These are phyloP conservation scores for Solanum hybrid DNA, from an alignment of 305 asterid species.

Conservation along the genomic window DNA sequence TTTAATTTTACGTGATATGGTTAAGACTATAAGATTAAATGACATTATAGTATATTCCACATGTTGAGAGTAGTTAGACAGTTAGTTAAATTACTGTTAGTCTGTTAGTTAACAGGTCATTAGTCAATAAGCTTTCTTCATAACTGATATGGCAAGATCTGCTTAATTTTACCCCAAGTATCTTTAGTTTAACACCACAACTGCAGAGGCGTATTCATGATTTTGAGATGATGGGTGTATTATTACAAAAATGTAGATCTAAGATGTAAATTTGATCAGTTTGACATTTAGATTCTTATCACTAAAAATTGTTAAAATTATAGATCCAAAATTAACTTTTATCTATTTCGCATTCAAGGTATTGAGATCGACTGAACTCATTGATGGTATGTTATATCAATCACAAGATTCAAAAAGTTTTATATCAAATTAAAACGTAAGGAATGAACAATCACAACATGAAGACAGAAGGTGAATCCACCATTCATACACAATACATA, in stretches of 20 bases:
- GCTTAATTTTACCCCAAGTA: no score
- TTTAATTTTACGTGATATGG: neutral
- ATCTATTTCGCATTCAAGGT: no score
- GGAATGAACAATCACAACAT: no score
- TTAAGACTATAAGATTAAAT: no score
- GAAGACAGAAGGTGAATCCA: neutral
- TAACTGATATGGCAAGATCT: no score
- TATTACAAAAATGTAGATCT: no score
- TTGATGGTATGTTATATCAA: no score
- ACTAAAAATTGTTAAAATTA: neutral
- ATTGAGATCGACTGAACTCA: no score
- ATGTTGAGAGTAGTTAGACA: neutral
- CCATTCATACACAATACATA: neutral
- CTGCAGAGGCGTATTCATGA: fast-evolving
- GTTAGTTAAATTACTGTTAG: neutral
- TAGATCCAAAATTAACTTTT: neutral
- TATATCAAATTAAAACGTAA: no score
- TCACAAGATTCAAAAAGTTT: no score
- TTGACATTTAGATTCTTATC: neutral
- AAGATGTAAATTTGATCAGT: no score
- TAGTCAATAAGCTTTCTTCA: no score
- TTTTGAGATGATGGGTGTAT: neutral
- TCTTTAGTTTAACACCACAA: neutral
- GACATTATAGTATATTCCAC: neutral
- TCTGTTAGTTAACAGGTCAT: neutral